These are phyloP conservation scores for Teratosphaeria pseudoeucalypti DNA, from an alignment of 2,329 filamentous ascomycete species.

Conservation along the genomic window DNA sequence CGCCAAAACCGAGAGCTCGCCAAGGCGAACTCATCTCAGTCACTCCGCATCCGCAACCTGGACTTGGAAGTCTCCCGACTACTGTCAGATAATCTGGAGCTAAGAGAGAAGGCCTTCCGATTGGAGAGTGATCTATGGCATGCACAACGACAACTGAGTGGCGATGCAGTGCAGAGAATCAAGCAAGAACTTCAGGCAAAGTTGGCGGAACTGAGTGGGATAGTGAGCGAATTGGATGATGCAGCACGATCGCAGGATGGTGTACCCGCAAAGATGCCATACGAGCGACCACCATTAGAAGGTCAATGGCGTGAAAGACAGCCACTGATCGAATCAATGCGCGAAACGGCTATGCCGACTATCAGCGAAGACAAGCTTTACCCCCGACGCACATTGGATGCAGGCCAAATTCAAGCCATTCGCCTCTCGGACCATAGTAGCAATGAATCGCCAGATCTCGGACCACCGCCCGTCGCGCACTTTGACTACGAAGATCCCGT, in stretches of 20 bases:
- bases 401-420: conserved; percentile 46
- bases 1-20: conserved; percentile 79
- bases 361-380: conserved; percentile 62
- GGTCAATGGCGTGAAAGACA: conserved; percentile 23
- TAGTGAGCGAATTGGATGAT: conserved; percentile 55
- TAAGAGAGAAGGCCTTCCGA: conserved; percentile 59
- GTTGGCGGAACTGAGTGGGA: conserved; percentile 52
- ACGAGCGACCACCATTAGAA: conserved; percentile 11
- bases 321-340: conserved; percentile 22
- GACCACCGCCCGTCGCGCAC: conserved; percentile 45
- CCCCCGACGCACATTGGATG: conserved; percentile 54
- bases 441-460: conserved; percentile 58
- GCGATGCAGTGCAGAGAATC: conserved; percentile 57
- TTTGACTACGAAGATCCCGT: conserved; percentile 42
- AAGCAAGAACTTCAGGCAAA: conserved; percentile 63
- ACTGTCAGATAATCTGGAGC: conserved; percentile 66
- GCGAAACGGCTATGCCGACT: conserved; percentile 43
- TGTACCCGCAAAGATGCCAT: neutral
- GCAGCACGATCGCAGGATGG: conserved; percentile 11
- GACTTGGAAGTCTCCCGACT: conserved; percentile 66
- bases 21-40: conserved; percentile 64
- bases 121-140: conserved; percentile 55
- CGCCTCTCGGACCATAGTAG: conserved; percentile 41
- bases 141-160: conserved; percentile 47
- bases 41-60: conserved; percentile 63